Conservation (phyloP, 345 rosid species). For the Noccaea caerulescens region DNA sequence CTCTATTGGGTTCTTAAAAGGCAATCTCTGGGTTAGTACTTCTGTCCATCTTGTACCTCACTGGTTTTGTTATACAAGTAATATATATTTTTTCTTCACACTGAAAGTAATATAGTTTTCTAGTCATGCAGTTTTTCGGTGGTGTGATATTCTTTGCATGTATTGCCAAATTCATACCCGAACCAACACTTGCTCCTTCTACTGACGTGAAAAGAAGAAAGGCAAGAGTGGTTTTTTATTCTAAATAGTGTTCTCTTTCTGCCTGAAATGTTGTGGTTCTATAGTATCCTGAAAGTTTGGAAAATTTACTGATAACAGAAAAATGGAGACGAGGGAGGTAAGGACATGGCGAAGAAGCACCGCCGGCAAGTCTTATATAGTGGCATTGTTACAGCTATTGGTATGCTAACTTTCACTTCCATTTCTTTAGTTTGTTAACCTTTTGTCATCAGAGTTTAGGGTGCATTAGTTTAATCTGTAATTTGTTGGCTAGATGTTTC, state of each 20-base stretch:
- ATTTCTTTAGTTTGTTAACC: not conserved
- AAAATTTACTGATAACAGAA: slow-evolving; percentile 58
- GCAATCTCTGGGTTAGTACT: slow-evolving; percentile 89
- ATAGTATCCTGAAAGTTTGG: slow-evolving; percentile 33
- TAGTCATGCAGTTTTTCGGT: slow-evolving; percentile 74
- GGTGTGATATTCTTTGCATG: slow-evolving; percentile 91
- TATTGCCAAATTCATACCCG: slow-evolving; percentile 88
- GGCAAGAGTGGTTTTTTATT: slow-evolving; percentile 50
- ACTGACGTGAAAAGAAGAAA: slow-evolving; percentile 71
- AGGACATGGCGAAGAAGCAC: slow-evolving; percentile 87
- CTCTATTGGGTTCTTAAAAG: slow-evolving; percentile 93
- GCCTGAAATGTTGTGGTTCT: slow-evolving; percentile 7
- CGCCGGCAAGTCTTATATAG: slow-evolving; percentile 90
- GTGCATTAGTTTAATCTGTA: slow-evolving; percentile 22
- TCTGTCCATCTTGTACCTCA: slow-evolving; percentile 29
- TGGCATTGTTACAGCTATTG: slow-evolving; percentile 92
- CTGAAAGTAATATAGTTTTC: slow-evolving; percentile 42
- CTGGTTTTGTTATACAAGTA: slow-evolving; percentile 13
- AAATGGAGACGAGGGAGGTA: slow-evolving; percentile 70
- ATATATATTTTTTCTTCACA: slow-evolving; percentile 18
- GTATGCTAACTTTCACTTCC: slow-evolving; percentile 47
- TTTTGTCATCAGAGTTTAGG: not conserved
- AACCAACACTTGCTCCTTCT: slow-evolving; percentile 66
- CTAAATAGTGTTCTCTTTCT: slow-evolving; percentile 14
- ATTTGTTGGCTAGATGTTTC: slow-evolving; percentile 20